Evolutionary conservation across 495 filamentous ascomycete genomes (phyloP).

Genomic region (Aspergillus heteromorphus): DNA sequence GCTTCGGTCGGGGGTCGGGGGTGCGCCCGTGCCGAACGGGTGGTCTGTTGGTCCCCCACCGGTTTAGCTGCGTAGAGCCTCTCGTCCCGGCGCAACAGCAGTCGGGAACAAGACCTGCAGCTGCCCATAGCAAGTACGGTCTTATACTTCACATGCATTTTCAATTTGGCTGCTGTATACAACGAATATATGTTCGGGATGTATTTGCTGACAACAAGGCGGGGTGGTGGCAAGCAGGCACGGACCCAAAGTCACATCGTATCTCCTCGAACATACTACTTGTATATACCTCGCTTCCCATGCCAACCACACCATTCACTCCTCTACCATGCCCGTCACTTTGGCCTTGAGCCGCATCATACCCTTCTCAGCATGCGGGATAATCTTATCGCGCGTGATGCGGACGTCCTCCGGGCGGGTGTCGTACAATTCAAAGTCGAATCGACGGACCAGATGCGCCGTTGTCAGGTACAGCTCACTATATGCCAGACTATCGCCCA

Average conservation of each 20-base stretch:
- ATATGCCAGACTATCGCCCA: constrained; percentile 30
- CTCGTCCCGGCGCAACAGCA: no score
- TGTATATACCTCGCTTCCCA: no score
- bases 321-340: neutral
- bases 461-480: constrained; percentile 34
- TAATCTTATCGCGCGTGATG: constrained; percentile 18
- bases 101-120: no score
- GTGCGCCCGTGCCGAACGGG: neutral
- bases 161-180: no score
- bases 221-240: no score
- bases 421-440: constrained; percentile 33
- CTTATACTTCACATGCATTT: no score
- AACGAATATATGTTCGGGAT: no score
- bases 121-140: no score
- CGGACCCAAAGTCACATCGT: no score
- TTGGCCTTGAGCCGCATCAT: neutral
- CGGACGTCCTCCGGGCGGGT: constrained; percentile 31
- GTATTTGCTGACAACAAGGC: no score
- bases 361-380: neutral
- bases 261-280: no score
- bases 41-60: neutral
- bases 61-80: neutral
- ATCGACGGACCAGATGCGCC: constrained; percentile 31
- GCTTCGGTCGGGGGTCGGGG: no score
- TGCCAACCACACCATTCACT: neutral